Evolutionary conservation across 768 basidiomycete genomes (phyloP).

Genomic region (Calocybe gangraenosa): DNA sequence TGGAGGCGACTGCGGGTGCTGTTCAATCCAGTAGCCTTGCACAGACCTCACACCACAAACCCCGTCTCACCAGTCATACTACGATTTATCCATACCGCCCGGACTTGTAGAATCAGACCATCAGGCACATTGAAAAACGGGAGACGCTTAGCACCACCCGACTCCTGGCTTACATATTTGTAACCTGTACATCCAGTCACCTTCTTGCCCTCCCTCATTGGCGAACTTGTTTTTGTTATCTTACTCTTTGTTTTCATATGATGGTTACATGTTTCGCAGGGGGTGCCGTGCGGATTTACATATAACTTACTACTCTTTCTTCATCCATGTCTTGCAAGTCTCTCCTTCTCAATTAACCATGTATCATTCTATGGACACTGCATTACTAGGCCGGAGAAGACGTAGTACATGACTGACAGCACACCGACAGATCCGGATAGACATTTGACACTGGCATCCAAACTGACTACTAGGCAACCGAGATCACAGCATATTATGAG

Average conservation of each 20-base stretch:
- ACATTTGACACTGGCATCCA: too few species aligned
- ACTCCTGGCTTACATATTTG: constrained; percentile 3
- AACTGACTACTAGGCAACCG: neutral
- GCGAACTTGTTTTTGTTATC: neutral
- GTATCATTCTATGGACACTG: neutral
- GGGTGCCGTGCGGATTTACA: constrained; percentile 8
- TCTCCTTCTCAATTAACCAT: neutral
- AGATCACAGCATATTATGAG: neutral
- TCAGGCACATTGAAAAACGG: constrained; percentile 16
- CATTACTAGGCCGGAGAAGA: neutral
- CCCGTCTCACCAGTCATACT: too few species aligned
- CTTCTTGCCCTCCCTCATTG: neutral
- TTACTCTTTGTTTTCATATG: neutral
- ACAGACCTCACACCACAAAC: too few species aligned
- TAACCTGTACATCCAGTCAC: constrained; percentile 8
- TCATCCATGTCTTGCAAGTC: neutral
- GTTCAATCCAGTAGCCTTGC: constrained; percentile 53
- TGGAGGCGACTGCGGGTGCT: constrained; percentile 45
- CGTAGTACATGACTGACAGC: neutral
- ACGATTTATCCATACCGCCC: neutral
- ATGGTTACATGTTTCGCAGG: constrained; percentile 11
- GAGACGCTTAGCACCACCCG: constrained; percentile 7
- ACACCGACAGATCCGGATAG: neutral
- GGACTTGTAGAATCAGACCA: constrained; percentile 11
- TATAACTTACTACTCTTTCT: constrained; percentile 14